phyloP scores from a whole-genome alignment of 2,329 filamentous ascomycete genomes.

The Exophiala oligosperma region DNA sequence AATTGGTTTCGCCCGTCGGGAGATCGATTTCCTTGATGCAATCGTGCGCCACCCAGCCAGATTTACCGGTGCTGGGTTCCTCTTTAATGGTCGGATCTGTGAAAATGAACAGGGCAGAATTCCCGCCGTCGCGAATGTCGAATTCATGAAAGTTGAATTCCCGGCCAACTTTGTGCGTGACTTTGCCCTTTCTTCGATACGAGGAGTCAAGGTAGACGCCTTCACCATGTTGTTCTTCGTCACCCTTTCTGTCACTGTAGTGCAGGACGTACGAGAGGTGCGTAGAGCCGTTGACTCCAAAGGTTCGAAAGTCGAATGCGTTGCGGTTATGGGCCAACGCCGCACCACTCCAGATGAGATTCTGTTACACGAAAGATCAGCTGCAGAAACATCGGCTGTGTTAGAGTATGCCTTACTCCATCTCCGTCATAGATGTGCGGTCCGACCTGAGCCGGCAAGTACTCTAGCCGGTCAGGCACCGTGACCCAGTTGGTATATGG shows the following conservation, averaged over 20 bases:
- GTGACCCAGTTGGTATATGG: conserved; percentile 2
- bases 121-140: conserved; percentile 8
- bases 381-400: conserved; percentile 3
- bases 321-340: conserved; percentile 5
- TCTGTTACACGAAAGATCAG: not conserved
- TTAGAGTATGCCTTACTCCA: conserved; percentile 1
- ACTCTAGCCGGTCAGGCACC: not conserved
- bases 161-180: not conserved
- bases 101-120: not conserved
- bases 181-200: not conserved
- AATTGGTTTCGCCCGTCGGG: conserved; percentile 42
- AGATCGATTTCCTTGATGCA: conserved; percentile 49
- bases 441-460: conserved; percentile 3
- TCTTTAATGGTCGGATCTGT: conserved; percentile 8
- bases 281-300: conserved; percentile 1
- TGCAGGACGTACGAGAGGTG: conserved; percentile 6
- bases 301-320: conserved; percentile 11
- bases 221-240: not conserved
- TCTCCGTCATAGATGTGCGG: conserved; percentile 11
- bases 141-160: conserved; percentile 22
- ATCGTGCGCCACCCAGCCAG: conserved; percentile 42
- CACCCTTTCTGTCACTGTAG: conserved; percentile 20
- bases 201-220: conserved; percentile 5
- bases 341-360: conserved; percentile 12
- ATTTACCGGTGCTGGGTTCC: conserved; percentile 5